Evolutionary conservation across 2,329 filamentous ascomycete species (phyloP), one percentile per base, ranked within the genome.

Genomic region (Teratosphaeria gauchensis): DNA sequence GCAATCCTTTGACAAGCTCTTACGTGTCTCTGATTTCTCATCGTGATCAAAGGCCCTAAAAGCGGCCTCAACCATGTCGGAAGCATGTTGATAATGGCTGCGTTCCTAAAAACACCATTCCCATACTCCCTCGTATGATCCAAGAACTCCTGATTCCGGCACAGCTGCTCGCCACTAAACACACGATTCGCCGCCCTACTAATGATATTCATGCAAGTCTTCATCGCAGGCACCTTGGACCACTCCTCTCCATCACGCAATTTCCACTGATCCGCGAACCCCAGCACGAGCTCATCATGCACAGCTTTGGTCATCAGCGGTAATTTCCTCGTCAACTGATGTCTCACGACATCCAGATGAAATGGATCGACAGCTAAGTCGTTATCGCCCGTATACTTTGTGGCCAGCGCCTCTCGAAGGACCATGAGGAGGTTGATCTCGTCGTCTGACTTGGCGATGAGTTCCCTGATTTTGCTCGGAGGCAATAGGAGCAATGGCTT

Each of bases 71-170:
- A 24, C 28, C 28, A 54, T 19, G 19, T 31, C 19, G 52, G 52
- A 7, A 54, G 30, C 30, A 54, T 14, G 8, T 31, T 31, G 8
- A 54, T 38, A 32, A 30, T 24, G 24, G 55, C 16, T 28, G 58
- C 51, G 5, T 24, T 24, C 51, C 33, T 59, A 2, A 57, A 30
- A 21, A 21, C 55, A 4, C 51, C 21, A 11, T 16, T 57, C 30
- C 54, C n/a, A 28, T 31, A 59, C 51, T 35, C 38, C 9, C 42
- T 51, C 14, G 32, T 83, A 28, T 73, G 71, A n/a, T 74, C 65
- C 51, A 83, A 69, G 58, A 80, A 81, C 5, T 71, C 68, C 28
- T 73, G 64, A 60, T 83, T 74, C 31, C 76, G 76, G 64, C 75
- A 78, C 0, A 79, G 66, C n/a, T 74, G 71, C 7, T 70, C 52